Percentiles rank a stretch among this genome's conserved stretches.
Conservation (phyloP, 345 rosid species). For the Eucalyptus dawsonii region DNA sequence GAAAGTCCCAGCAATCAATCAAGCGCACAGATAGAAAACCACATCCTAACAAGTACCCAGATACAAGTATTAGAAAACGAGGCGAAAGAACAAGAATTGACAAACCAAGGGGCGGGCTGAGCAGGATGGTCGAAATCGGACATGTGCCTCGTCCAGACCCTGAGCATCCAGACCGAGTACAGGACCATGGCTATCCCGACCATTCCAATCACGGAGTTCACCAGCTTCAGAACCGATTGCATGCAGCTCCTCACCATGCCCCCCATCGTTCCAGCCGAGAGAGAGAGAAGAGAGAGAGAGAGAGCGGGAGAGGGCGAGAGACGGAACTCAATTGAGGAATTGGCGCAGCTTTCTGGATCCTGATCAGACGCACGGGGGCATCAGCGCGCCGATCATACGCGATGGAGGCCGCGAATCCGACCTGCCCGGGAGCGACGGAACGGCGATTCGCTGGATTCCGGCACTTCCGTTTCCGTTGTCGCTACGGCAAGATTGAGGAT, state of each 20-base stretch:
- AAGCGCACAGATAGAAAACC: neutral
- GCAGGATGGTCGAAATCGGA: slow-evolving; percentile 27
- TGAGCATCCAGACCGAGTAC: slow-evolving; percentile 61
- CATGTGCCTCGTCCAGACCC: slow-evolving; percentile 58
- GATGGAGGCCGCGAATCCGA: neutral
- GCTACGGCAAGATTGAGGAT: neutral
- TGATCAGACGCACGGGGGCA: neutral
- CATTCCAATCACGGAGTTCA: slow-evolving; percentile 73
- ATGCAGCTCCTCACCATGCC: slow-evolving; percentile 49
- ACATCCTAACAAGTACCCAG: neutral
- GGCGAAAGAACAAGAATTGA: neutral
- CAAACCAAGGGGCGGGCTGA: slow-evolving; percentile 60
- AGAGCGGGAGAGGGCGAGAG: neutral
- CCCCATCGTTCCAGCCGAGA: slow-evolving; percentile 6
- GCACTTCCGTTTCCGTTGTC: neutral
- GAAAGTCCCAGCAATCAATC: neutral
- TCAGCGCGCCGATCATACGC: neutral
- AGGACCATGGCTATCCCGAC: slow-evolving; percentile 71
- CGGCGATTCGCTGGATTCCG: neutral
- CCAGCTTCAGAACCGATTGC: slow-evolving; percentile 63
- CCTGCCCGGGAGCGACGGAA: neutral
- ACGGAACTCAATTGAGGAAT: neutral
- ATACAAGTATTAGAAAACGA: neutral
- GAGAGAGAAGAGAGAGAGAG: neutral
- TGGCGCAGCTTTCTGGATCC: neutral